Evolutionary conservation across 495 filamentous ascomycete genomes (phyloP).

Genomic region (Neurospora sp.): DNA sequence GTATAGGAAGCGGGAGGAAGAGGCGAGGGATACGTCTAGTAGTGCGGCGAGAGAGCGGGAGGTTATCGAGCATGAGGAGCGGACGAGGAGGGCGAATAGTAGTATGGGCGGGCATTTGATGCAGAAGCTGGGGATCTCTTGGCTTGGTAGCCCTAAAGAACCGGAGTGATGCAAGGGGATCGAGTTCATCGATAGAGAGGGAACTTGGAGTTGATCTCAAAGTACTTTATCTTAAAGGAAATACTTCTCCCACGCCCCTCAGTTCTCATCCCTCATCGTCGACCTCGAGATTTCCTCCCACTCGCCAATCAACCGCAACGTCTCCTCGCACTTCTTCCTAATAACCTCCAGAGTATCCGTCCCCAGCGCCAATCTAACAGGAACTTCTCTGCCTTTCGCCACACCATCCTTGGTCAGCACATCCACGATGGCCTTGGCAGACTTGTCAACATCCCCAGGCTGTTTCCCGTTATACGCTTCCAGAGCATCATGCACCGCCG

Average conservation of each 20-base stretch:
- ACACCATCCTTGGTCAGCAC: constrained; percentile 31
- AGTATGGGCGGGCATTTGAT: constrained; percentile 19
- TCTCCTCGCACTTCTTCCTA: constrained; percentile 20
- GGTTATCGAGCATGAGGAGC: constrained; percentile 25
- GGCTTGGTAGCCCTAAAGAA: background rate
- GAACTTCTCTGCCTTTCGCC: constrained; percentile 22
- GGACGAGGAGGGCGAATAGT: constrained; percentile 28
- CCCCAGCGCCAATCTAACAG: constrained; percentile 24
- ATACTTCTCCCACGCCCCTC: background rate
- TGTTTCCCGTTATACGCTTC: constrained; percentile 23
- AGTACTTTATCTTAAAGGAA: background rate
- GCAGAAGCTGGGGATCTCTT: constrained; percentile 24
- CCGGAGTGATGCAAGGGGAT: background rate
- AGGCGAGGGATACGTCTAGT: constrained; percentile 35
- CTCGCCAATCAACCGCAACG: constrained; percentile 22
- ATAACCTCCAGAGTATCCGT: constrained; percentile 21
- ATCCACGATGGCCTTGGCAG: constrained; percentile 34
- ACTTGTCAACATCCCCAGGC: constrained; percentile 36
- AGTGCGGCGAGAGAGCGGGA: constrained; percentile 39
- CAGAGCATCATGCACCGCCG: constrained; percentile 11
- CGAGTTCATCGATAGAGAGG: background rate
- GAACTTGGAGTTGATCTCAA: background rate
- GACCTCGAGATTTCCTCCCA: constrained; percentile 23
- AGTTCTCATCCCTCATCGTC: background rate
- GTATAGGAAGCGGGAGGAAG: constrained; percentile 29